Conservation (phyloP, 2,329 filamentous ascomycete species). For the Aureobasidium sp. region DNA sequence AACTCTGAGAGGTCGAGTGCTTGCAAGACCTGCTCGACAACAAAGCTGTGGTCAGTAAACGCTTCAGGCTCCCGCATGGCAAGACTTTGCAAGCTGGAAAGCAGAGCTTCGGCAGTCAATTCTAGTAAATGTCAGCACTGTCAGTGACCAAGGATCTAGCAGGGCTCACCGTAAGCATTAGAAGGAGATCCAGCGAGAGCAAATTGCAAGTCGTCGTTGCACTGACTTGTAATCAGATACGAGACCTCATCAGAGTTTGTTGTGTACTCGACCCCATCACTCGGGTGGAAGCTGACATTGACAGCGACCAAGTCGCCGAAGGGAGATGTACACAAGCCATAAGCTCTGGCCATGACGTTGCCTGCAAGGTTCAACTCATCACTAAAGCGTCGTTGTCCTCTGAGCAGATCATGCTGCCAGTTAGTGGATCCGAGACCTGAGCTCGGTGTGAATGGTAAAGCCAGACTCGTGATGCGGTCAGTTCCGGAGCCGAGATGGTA, state of each 20-base stretch:
- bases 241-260: constrained; percentile 38
- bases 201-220: neutral
- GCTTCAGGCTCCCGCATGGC: neutral
- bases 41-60: neutral
- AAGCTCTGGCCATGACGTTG: constrained; percentile 43
- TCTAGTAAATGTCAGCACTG: constrained; percentile 17
- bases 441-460: constrained; percentile 18
- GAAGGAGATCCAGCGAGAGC: constrained; percentile 3
- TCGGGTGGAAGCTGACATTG: constrained; percentile 48
- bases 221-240: constrained; percentile 18
- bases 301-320: constrained; percentile 42
- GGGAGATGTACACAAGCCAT: constrained; percentile 46
- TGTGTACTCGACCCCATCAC: constrained; percentile 51
- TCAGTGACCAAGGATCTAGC: neutral
- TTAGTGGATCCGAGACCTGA: constrained; percentile 20
- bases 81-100: constrained; percentile 25
- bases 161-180: constrained; percentile 17
- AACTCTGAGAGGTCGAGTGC: neutral
- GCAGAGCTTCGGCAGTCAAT: constrained; percentile 27
- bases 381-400: constrained; percentile 39
- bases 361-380: constrained; percentile 44
- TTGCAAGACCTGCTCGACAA: neutral
- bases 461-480: constrained; percentile 28
- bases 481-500: constrained; percentile 32
- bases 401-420: constrained; percentile 37